Evolutionary conservation across 352 stramenopile species (phyloP), one percentile per base, ranked within the genome.

Genomic region (Globisporangium iwayamae): DNA sequence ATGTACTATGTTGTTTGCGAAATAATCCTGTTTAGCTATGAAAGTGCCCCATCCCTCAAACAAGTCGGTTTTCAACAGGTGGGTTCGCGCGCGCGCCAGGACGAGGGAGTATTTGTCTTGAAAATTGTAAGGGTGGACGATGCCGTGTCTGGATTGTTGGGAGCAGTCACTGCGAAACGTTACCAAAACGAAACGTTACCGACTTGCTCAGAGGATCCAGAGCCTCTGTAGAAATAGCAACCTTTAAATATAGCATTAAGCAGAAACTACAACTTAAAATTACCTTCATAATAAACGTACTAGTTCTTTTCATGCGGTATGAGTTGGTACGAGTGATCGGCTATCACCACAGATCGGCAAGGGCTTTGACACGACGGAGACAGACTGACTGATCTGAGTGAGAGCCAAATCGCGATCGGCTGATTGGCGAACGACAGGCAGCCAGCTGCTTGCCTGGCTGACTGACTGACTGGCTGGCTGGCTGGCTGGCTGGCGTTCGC

Each of bases 61-160:
- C 30, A 20, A 58, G 32, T 20, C 52, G 52, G 52, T 58, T 46
- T 58, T 18, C 9, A 18, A 16, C 10, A 46, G 52, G 52, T 58
- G 52, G 52, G 32, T 58, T 46, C 52, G 34, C 52, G 32, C 52
- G n/a, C 25, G 18, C 43, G 32, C 46, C 32, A 58, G 32, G 52
- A 22, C 4, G 9, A 41, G 22, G 5, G 25, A 56, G 51, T 16
- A 16, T 28, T n/a, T 20, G 18, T 30, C 30, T 58, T 46, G 32
- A 6, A n/a, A 3, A 46, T 58, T 58, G 52, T 58, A 58, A 30
- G 32, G 14, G 7, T 0, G 3, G 28, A n/a, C 16, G 32, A 58
- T 46, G 52, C 32, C 52, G 52, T 58, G 52, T 58, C 52, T 8
- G 22, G 36, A 16, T 41, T 56, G 51, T 28, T 56, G 28, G 13